A percentile compares a stretch with the other conserved stretches of the same genome.
Evolutionary conservation across 78 protist genomes (phyloP).

Genomic region (Protostelium mycophagum): DNA sequence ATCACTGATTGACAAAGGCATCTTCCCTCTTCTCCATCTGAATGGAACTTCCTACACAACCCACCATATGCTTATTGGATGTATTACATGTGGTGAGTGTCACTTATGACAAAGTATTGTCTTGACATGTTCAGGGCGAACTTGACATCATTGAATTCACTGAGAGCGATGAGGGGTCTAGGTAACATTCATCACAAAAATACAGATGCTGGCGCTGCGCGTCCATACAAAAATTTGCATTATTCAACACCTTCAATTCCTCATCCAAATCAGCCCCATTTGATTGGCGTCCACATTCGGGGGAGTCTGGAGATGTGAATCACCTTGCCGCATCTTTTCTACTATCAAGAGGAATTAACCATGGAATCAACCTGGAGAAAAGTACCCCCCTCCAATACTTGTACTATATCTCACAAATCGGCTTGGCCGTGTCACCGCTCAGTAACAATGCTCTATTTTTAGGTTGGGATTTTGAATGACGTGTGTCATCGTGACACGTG

Average conservation of each 20-base stretch:
- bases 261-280: slow-evolving; percentile 60
- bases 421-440: slow-evolving; percentile 85
- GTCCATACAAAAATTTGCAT: not conserved
- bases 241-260: not conserved
- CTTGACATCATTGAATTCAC: slow-evolving; percentile 65
- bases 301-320: slow-evolving; percentile 75
- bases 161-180: slow-evolving; percentile 16
- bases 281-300: slow-evolving; percentile 83
- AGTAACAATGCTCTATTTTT: slow-evolving; percentile 8
- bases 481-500: not conserved
- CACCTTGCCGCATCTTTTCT: slow-evolving; percentile 65
- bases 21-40: slow-evolving; percentile 21
- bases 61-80: slow-evolving; percentile 88
- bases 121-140: slow-evolving; percentile 66
- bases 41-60: slow-evolving; percentile 68
- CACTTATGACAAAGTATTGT: not conserved
- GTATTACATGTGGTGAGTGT: slow-evolving; percentile 48
- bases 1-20: not conserved
- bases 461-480: not conserved
- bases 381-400: slow-evolving; percentile 84
- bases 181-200: not conserved
- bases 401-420: slow-evolving; percentile 70
- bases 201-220: not conserved
- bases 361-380: slow-evolving; percentile 84
- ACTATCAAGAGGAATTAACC: slow-evolving; percentile 66